These are phyloP conservation scores for Diversispora epigaea DNA, from an alignment of 192 early-diverging fungal genomes.

Conservation along the genomic window DNA sequence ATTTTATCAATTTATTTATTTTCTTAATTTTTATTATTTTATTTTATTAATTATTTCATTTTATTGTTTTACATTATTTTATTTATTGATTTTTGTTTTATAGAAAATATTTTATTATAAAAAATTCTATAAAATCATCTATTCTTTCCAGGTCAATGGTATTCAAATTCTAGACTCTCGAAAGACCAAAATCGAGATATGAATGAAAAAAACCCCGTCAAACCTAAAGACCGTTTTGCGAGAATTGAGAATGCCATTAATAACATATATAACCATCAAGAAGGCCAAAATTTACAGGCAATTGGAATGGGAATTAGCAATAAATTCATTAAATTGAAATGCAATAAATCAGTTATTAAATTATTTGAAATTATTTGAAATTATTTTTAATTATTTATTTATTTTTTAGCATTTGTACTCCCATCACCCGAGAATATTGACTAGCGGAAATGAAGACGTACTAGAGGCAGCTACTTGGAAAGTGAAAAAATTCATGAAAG, in stretches of 20 bases:
- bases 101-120: no score
- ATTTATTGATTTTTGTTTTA: no score
- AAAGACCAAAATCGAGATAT: not conserved
- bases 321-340: not conserved
- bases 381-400: not conserved
- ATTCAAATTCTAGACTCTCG: not conserved
- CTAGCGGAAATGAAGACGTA: not conserved
- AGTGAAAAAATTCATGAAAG: not conserved
- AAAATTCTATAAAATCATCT: no score
- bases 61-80: not conserved
- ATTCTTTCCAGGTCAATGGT: not conserved
- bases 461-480: not conserved
- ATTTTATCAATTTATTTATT: slow-evolving; percentile 37
- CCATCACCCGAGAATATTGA: not conserved
- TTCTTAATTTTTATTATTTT: not conserved
- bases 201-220: not conserved
- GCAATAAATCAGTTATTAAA: not conserved
- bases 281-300: not conserved
- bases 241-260: not conserved
- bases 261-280: not conserved
- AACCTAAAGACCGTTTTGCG: not conserved
- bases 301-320: not conserved
- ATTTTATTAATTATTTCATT: not conserved
- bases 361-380: not conserved
- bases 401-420: not conserved